Percentiles rank a stretch among this genome's conserved stretches.
These are phyloP conservation scores for Neurospora africana DNA, from an alignment of 495 filamentous ascomycete genomes.

Conservation along the genomic window DNA sequence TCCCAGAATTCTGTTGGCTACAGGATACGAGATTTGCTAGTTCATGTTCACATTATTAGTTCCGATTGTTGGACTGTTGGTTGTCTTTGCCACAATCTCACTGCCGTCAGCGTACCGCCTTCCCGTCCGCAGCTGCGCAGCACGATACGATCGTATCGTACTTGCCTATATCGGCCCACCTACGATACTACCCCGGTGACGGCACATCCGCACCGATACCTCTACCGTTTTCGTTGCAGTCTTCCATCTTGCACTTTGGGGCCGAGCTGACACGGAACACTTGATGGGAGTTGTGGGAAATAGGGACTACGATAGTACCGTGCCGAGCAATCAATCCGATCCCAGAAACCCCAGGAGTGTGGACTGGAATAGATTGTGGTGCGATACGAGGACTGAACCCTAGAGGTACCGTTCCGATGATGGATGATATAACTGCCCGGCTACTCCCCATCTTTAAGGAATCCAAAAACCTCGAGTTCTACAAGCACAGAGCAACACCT, in stretches of 20 bases:
- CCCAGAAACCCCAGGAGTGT: neutral
- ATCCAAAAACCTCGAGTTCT: neutral
- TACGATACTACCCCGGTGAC: neutral
- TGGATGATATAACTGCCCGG: neutral
- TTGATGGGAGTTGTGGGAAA: neutral
- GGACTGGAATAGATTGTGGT: neutral
- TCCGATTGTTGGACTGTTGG: neutral
- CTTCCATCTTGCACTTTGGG: neutral
- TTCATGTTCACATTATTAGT: neutral
- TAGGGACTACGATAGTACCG: neutral
- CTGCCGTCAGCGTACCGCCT: neutral
- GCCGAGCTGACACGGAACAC: neutral
- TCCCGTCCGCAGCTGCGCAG: neutral
- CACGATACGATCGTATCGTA: neutral
- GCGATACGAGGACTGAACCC: neutral
- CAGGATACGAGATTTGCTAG: neutral
- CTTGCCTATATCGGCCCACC: neutral
- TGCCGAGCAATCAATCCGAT: neutral
- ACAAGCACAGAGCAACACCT: neutral
- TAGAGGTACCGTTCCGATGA: neutral
- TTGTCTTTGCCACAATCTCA: neutral
- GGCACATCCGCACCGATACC: neutral
- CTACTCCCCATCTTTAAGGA: neutral
- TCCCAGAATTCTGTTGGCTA: neutral
- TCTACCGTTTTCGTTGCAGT: neutral